Evolutionary conservation across 2,329 filamentous ascomycete species (phyloP).

Genomic region (Botrytis tulipae): DNA sequence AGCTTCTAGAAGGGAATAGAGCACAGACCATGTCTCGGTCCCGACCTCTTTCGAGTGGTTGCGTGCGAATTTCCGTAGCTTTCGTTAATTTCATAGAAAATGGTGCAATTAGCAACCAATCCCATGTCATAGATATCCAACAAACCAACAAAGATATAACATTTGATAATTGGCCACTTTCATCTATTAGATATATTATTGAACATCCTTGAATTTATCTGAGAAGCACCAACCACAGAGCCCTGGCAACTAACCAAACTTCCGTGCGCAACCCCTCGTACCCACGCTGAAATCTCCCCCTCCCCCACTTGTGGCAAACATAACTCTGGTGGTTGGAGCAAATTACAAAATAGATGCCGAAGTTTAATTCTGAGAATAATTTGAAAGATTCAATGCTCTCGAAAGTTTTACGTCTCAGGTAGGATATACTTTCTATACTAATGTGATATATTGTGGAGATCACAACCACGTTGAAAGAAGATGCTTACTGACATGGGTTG

Average conservation of each 20-base stretch:
- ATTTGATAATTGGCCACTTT: not conserved
- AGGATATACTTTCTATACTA: not conserved
- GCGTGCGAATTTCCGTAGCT: not conserved
- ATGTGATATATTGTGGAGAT: too few species aligned
- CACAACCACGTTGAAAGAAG: not conserved
- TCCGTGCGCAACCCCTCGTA: not conserved
- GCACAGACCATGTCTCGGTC: not conserved
- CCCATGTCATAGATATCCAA: not conserved
- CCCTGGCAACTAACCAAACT: not conserved
- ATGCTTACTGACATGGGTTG: not conserved
- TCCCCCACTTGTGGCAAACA: not conserved
- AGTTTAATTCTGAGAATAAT: not conserved
- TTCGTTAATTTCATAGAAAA: not conserved
- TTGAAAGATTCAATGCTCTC: not conserved
- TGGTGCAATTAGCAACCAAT: constrained; percentile 1
- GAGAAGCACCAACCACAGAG: not conserved
- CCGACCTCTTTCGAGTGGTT: not conserved
- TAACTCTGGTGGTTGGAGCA: not conserved
- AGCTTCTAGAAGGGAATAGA: not conserved
- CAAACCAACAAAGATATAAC: not conserved
- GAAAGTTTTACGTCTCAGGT: not conserved
- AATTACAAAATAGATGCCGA: not conserved
- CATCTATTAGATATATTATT: not conserved
- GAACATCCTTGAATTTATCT: not conserved
- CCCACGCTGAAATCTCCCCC: not conserved